phyloP scores from a whole-genome alignment of 768 basidiomycete species.

The Russula compacta region DNA sequence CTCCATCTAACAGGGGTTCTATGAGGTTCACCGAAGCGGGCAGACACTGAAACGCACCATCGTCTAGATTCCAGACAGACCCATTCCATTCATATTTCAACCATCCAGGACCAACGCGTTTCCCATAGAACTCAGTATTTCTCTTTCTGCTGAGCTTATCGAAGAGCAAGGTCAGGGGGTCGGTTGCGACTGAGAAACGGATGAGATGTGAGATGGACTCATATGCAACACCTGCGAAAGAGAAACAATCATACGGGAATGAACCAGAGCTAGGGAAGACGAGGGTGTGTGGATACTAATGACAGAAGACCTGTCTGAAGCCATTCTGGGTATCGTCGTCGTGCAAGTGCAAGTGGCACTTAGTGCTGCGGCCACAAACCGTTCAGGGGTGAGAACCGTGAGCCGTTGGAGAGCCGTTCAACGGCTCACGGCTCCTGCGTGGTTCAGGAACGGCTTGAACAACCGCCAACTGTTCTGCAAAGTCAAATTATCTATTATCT shows the following conservation, averaged over 20 bases:
- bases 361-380: background rate
- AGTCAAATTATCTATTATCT: too few relatives aligned
- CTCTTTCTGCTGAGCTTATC: conserved; percentile 66
- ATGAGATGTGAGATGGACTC: background rate
- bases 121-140: conserved; percentile 45
- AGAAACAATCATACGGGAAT: conserved; percentile 47
- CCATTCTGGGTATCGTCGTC: conserved; percentile 21
- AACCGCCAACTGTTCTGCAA: too few relatives aligned
- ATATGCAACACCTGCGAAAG: background rate
- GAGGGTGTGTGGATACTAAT: conserved; percentile 71
- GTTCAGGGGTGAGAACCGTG: too few relatives aligned
- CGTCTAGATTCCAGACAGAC: conserved; percentile 79
- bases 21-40: conserved; percentile 4
- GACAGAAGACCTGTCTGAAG: conserved; percentile 34
- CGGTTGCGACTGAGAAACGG: conserved; percentile 49
- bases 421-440: too few relatives aligned
- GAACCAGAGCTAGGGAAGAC: conserved; percentile 64
- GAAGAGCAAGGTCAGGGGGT: conserved; percentile 52
- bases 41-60: conserved; percentile 41
- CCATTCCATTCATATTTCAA: conserved; percentile 81
- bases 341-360: background rate
- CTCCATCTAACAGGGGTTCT: conserved; percentile 45
- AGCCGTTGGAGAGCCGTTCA: too few relatives aligned
- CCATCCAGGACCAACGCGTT: conserved; percentile 67
- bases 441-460: too few relatives aligned